A percentile compares a stretch with the other conserved stretches of the same genome.
Conservation (phyloP, 2,329 filamentous ascomycete genomes). For the Fusarium verrucosum region DNA sequence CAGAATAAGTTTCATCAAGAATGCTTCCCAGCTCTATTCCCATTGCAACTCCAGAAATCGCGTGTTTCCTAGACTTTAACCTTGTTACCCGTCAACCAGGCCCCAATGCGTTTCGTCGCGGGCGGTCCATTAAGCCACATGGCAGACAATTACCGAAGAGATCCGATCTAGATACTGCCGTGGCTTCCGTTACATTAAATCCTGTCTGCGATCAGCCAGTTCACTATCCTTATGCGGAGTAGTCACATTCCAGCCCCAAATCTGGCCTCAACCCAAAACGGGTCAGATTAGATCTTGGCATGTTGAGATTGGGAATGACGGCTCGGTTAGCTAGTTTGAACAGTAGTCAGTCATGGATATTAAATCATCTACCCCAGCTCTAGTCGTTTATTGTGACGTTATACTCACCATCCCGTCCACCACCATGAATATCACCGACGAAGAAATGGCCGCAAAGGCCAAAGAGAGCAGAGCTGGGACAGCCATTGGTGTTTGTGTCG, state of each 20-base stretch:
- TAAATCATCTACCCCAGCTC: neutral
- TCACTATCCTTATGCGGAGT: neutral
- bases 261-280: neutral
- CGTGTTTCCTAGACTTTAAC: neutral
- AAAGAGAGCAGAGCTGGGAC: neutral
- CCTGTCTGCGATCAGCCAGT: neutral
- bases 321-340: neutral
- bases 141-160: no score
- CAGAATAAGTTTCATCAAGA: neutral
- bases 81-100: neutral
- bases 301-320: neutral
- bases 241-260: neutral
- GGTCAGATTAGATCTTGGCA: neutral
- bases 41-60: neutral
- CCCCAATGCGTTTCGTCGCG: neutral
- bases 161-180: no score
- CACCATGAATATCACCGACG: neutral
- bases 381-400: neutral
- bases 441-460: neutral
- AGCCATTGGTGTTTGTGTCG: neutral
- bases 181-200: neutral
- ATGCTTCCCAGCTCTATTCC: neutral
- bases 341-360: no score
- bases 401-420: neutral
- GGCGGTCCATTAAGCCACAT: neutral